These are phyloP conservation scores for Elsinoe australis DNA, from an alignment of 2,329 filamentous ascomycete species.

Conservation along the genomic window DNA sequence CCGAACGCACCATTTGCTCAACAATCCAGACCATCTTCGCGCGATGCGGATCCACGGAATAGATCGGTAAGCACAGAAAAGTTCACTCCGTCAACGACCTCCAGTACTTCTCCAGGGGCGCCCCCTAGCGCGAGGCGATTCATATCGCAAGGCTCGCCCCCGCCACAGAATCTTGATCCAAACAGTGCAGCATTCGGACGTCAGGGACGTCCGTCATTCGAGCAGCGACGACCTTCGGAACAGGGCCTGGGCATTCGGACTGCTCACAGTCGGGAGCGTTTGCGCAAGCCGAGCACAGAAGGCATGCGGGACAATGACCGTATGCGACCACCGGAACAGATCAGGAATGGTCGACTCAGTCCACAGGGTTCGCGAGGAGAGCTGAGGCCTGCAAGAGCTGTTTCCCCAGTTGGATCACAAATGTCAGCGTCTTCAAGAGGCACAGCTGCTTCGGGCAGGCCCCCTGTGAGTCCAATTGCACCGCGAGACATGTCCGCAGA, in stretches of 20 bases:
- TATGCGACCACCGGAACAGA: constrained; percentile 24
- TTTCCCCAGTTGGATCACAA: constrained; percentile 11
- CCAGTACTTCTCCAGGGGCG: constrained; percentile 5
- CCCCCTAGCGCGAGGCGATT: constrained; percentile 16
- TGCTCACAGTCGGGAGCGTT: constrained; percentile 18
- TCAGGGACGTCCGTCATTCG: constrained; percentile 11
- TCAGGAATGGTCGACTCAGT: constrained; percentile 9
- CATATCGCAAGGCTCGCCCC: constrained; percentile 12
- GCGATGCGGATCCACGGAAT: constrained; percentile 17
- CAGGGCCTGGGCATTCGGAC: constrained; percentile 18
- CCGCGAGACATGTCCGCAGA: constrained; percentile 7
- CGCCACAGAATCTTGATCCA: constrained; percentile 6
- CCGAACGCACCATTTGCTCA: constrained; percentile 30
- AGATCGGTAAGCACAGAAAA: constrained; percentile 16
- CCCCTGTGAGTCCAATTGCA: constrained; percentile 1
- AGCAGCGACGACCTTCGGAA: constrained; percentile 15
- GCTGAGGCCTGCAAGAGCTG: constrained; percentile 1
- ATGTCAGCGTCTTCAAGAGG: constrained; percentile 10
- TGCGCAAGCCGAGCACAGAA: constrained; percentile 20
- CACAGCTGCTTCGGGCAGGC: constrained; percentile 3
- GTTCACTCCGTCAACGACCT: constrained; percentile 17
- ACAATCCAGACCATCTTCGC: constrained; percentile 21
- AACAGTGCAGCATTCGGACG: not conserved
- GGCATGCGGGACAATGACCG: constrained; percentile 24
- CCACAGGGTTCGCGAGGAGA: constrained; percentile 11